phyloP scores from a whole-genome alignment of 2,329 filamentous ascomycete species.

The Rugonectria rugulosa region DNA sequence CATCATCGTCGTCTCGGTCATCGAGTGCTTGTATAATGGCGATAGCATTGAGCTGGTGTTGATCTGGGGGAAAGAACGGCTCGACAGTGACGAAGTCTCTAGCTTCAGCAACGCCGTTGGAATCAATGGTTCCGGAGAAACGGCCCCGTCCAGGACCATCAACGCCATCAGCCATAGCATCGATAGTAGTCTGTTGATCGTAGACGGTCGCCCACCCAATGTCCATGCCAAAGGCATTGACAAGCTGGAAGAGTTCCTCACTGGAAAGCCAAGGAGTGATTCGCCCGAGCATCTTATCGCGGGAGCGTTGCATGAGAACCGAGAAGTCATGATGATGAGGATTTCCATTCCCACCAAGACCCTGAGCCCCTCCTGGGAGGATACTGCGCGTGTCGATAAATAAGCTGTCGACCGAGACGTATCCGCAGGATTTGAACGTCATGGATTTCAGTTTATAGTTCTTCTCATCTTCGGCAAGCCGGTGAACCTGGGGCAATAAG shows the following conservation, averaged over 20 bases:
- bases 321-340: slow-evolving; percentile 36
- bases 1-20: background rate
- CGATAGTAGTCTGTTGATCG: slow-evolving; percentile 37
- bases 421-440: slow-evolving; percentile 68
- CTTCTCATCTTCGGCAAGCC: slow-evolving; percentile 39
- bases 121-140: slow-evolving; percentile 47
- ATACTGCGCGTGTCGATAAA: slow-evolving; percentile 48
- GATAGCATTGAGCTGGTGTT: background rate
- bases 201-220: slow-evolving; percentile 50
- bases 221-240: slow-evolving; percentile 43
- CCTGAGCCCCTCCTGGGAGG: slow-evolving; percentile 37
- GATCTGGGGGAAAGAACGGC: background rate
- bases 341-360: slow-evolving; percentile 32
- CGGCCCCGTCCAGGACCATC: slow-evolving; percentile 47
- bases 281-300: slow-evolving; percentile 46
- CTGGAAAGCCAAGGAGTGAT: slow-evolving; percentile 41
- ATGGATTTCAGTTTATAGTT: slow-evolving; percentile 48
- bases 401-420: slow-evolving; percentile 53
- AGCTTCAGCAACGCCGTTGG: background rate
- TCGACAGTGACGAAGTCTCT: background rate
- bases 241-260: slow-evolving; percentile 42
- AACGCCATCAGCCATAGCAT: slow-evolving; percentile 47
- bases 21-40: background rate
- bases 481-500: slow-evolving; percentile 33
- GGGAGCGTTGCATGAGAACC: slow-evolving; percentile 45